A percentile compares a stretch with the other conserved stretches of the same genome.
Evolutionary conservation across 441 rosid genomes (phyloP).

Genomic region (Pelargonium australe): DNA sequence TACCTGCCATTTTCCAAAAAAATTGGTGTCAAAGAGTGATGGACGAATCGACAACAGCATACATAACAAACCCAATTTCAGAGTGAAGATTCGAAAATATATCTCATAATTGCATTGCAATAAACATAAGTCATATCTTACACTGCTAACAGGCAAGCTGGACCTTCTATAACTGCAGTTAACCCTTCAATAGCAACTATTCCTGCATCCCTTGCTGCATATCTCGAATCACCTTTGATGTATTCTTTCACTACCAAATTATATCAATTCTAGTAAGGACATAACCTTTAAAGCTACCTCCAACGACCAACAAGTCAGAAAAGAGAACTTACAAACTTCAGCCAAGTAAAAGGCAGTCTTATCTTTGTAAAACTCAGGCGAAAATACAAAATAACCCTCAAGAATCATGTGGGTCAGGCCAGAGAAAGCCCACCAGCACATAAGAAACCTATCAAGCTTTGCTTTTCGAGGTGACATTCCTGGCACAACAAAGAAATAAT

Average conservation of each 20-base stretch:
- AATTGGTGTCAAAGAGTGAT: constrained; percentile 8
- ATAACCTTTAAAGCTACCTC: not conserved
- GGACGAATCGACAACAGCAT: not conserved
- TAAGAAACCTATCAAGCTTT: constrained; percentile 52
- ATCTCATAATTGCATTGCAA: too few relatives aligned
- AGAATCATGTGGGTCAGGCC: constrained; percentile 77
- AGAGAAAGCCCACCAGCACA: constrained; percentile 99
- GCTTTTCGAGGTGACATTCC: constrained; percentile 38
- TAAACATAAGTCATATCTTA: constrained; percentile 26
- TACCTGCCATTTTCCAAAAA: constrained; percentile 32
- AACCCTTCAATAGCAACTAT: constrained; percentile 71
- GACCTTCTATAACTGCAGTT: constrained; percentile 81
- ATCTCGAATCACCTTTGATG: constrained; percentile 95
- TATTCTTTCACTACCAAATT: constrained; percentile 74
- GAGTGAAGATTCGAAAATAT: too few relatives aligned
- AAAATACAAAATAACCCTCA: constrained; percentile 84
- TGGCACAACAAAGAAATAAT: constrained; percentile 15
- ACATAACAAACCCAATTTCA: not conserved
- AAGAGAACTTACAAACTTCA: constrained; percentile 75
- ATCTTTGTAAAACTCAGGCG: constrained; percentile 76
- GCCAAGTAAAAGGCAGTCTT: constrained; percentile 63
- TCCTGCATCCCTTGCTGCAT: constrained; percentile 67
- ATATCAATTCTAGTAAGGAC: not conserved
- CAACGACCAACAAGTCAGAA: not conserved
- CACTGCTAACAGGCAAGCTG: constrained; percentile 67